phyloP scores from a whole-genome alignment of 2,329 filamentous ascomycete species.

The Cadophora sp. region DNA sequence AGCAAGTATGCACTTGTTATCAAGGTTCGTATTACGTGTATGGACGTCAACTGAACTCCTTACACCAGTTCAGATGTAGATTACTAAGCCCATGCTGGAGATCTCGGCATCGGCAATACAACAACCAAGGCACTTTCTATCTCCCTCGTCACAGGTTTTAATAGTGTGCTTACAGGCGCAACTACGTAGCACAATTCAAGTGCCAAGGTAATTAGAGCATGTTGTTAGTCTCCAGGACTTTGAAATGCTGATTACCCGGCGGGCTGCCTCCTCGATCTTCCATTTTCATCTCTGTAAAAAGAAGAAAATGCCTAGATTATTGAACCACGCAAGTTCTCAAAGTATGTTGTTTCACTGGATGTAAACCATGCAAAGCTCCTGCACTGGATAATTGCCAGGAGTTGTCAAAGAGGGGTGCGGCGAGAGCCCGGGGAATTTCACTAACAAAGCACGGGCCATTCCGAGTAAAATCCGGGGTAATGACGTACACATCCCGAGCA shows the following conservation, averaged over 20 bases:
- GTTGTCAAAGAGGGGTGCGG: neutral
- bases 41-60: neutral
- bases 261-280: neutral
- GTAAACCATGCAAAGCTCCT: neutral
- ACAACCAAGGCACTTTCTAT: neutral
- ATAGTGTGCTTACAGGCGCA: neutral
- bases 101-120: neutral
- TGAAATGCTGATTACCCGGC: neutral
- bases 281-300: neutral
- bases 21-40: neutral
- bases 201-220: neutral
- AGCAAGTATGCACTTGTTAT: neutral
- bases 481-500: slow-evolving; percentile 21
- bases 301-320: neutral
- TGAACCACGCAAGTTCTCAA: neutral
- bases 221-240: neutral
- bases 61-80: neutral
- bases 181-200: neutral
- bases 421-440: neutral
- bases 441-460: slow-evolving; percentile 3
- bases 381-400: neutral
- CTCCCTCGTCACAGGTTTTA: neutral
- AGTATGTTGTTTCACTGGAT: neutral
- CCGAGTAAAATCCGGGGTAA: slow-evolving; percentile 29
- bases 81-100: neutral